Conservation (phyloP, 1,284 basidiomycete species). For the Cryptococcus sp. region DNA sequence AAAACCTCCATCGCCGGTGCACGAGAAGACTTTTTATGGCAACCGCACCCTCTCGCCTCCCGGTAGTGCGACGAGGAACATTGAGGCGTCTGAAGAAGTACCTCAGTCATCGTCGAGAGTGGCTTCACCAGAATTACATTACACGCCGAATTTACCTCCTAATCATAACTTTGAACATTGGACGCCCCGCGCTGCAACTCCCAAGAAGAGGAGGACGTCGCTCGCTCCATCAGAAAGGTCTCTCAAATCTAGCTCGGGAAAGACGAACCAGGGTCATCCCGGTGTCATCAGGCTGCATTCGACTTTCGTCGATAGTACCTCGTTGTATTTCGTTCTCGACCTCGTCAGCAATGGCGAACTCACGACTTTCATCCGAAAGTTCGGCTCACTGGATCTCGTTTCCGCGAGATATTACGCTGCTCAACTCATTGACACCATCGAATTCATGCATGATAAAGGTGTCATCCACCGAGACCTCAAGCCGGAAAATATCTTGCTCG, state of each 20-base stretch:
- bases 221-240: slow-evolving; percentile 41
- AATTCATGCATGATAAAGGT: slow-evolving; percentile 83
- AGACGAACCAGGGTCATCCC: slow-evolving; percentile 61
- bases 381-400: slow-evolving; percentile 75
- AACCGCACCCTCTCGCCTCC: slow-evolving; percentile 2
- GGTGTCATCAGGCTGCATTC: slow-evolving; percentile 78
- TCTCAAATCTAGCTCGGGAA: slow-evolving; percentile 22
- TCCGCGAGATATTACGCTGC: slow-evolving; percentile 82
- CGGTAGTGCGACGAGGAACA: neutral
- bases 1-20: neutral
- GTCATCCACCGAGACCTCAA: slow-evolving; percentile 91
- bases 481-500: slow-evolving; percentile 89
- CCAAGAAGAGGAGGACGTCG: slow-evolving; percentile 35
- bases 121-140: slow-evolving; percentile 1
- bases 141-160: neutral
- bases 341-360: slow-evolving; percentile 88
- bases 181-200: slow-evolving; percentile 11
- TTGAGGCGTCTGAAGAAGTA: neutral
- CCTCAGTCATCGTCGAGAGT: neutral
- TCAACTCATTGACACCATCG: slow-evolving; percentile 81
- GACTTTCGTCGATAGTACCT: slow-evolving; percentile 80
- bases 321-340: slow-evolving; percentile 87
- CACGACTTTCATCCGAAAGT: slow-evolving; percentile 68
- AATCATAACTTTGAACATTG: neutral
- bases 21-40: neutral